Evolutionary conservation across 805 yeast species (phyloP).

Genomic region (Debaryomyces hansenii): DNA sequence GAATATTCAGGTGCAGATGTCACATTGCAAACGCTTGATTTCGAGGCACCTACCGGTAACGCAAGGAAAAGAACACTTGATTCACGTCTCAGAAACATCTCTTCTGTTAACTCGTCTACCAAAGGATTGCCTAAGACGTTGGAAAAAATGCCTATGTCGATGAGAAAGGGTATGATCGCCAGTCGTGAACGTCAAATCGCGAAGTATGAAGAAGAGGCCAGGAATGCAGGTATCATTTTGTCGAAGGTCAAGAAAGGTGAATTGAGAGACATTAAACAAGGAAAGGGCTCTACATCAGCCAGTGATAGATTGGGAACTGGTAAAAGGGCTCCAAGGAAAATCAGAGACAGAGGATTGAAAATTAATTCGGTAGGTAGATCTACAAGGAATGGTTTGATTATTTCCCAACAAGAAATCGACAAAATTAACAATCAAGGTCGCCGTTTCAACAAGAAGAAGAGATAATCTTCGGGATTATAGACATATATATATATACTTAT

Average conservation of each 20-base stretch:
- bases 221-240: conserved; percentile 86
- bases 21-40: conserved; percentile 61
- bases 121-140: conserved; percentile 47
- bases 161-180: conserved; percentile 80
- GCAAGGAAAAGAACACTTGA: conserved; percentile 66
- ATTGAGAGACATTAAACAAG: conserved; percentile 55
- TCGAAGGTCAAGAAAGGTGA: conserved; percentile 70
- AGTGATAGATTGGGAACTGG: conserved; percentile 54
- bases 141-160: conserved; percentile 85
- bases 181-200: conserved; percentile 52
- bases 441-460: conserved; percentile 4
- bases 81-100: conserved; percentile 50
- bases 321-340: conserved; percentile 33
- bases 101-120: conserved; percentile 41
- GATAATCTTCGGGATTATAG: conserved; percentile 1
- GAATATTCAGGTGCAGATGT: conserved; percentile 66
- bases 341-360: conserved; percentile 76
- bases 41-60: conserved; percentile 65
- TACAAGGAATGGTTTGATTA: conserved; percentile 75
- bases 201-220: conserved; percentile 73
- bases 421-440: conserved; percentile 25
- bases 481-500: neutral
- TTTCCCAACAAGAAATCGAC: conserved; percentile 67
- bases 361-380: conserved; percentile 73
- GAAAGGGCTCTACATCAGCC: conserved; percentile 51